Conservation (phyloP, 805 yeast species). For the Pichia paraexigua region DNA sequence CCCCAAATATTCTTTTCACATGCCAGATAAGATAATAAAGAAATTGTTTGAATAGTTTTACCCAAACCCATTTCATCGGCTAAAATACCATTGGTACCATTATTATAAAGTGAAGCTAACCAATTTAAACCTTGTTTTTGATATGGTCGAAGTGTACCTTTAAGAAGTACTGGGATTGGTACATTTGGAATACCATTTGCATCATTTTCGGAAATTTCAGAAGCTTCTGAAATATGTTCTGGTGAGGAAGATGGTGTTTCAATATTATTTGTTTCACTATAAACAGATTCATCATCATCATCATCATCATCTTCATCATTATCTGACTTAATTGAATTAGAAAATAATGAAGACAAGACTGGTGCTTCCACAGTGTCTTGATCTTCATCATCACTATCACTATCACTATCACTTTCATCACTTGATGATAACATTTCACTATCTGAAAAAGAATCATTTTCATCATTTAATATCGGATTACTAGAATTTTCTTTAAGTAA, state of each 20-base stretch:
- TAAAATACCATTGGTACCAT: slow-evolving; percentile 88
- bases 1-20: slow-evolving; percentile 96
- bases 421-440: slow-evolving; percentile 15
- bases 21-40: slow-evolving; percentile 79
- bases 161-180: slow-evolving; percentile 64
- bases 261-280: slow-evolving; percentile 21
- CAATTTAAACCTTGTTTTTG: slow-evolving; percentile 96
- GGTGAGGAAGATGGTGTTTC: slow-evolving; percentile 33
- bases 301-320: slow-evolving; percentile 14
- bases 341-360: slow-evolving; percentile 33
- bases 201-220: slow-evolving; percentile 16
- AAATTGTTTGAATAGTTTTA: slow-evolving; percentile 92
- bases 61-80: slow-evolving; percentile 99
- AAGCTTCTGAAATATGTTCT: slow-evolving; percentile 20
- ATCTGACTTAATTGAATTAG: slow-evolving; percentile 5
- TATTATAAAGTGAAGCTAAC: slow-evolving; percentile 89
- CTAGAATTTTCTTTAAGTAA: slow-evolving; percentile 14
- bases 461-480: slow-evolving; percentile 16
- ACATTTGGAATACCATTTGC: slow-evolving; percentile 51
- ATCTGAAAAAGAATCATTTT: slow-evolving; percentile 10
- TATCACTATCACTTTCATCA: slow-evolving; percentile 13
- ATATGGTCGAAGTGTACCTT: slow-evolving; percentile 81
- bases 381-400: slow-evolving; percentile 8
- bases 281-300: slow-evolving; percentile 32
- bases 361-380: slow-evolving; percentile 8